phyloP scores from a whole-genome alignment of 257 asterid species.

The Lavandula angustifolia region DNA sequence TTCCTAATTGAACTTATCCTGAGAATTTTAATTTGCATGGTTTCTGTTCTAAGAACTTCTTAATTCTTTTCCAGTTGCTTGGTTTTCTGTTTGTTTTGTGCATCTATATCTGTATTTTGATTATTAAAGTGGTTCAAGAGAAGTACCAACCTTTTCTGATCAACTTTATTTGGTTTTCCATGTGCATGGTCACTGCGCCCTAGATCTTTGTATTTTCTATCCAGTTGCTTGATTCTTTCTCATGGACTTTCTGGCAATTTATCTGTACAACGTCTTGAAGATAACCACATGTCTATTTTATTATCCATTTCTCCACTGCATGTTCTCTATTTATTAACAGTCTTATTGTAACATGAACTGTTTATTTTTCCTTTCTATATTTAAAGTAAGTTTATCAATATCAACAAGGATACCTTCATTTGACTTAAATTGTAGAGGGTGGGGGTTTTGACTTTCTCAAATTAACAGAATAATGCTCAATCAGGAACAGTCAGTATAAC shows the following conservation, averaged over 20 bases:
- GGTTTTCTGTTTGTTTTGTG: no score
- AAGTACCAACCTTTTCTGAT: not conserved
- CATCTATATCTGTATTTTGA: no score
- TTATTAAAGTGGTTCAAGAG: not conserved
- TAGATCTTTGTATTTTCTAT: not conserved
- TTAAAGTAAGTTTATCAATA: not conserved
- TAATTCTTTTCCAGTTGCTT: not conserved
- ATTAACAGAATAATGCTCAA: not conserved
- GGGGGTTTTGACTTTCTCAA: not conserved
- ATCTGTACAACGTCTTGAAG: constrained; percentile 9
- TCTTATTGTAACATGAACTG: constrained; percentile 6
- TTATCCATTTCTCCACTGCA: not conserved
- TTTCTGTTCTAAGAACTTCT: not conserved
- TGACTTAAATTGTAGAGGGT: constrained; percentile 20
- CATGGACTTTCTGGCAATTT: not conserved
- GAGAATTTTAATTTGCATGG: constrained; percentile 8
- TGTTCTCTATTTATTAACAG: constrained; percentile 5
- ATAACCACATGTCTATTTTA: not conserved
- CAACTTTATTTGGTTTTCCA: not conserved
- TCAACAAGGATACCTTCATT: constrained; percentile 2
- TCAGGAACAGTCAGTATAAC: not conserved
- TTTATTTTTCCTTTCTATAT: not conserved
- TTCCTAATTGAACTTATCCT: not conserved
- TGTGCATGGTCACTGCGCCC: not conserved
- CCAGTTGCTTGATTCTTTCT: constrained; percentile 6